These are phyloP conservation scores for Tetrahymena malaccensis DNA, from an alignment of 73 alveolate species.

Conservation along the genomic window DNA sequence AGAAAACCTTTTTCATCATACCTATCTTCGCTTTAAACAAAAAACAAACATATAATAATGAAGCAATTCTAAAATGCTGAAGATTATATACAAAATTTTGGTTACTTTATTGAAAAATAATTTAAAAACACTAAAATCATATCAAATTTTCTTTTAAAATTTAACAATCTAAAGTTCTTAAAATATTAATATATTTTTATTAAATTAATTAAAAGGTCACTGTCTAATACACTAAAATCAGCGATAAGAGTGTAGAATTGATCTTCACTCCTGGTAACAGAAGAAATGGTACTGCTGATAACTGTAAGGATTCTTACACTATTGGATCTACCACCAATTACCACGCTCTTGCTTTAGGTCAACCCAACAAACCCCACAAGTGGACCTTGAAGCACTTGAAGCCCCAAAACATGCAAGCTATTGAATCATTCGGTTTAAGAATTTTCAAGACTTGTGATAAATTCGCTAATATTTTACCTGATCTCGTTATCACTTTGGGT, in stretches of 20 bases:
- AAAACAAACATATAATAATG: too few relatives aligned
- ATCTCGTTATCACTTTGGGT: slow-evolving; percentile 53
- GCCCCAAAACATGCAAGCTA: not conserved
- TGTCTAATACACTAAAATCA: not conserved
- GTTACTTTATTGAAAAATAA: too few relatives aligned
- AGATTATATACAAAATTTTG: too few relatives aligned
- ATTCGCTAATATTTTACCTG: slow-evolving; percentile 34
- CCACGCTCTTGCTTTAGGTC: not conserved
- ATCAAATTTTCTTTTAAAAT: too few relatives aligned
- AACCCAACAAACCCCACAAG: not conserved
- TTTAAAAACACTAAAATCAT: too few relatives aligned
- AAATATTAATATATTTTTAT: not conserved
- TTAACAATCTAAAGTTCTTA: not conserved
- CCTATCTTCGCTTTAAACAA: too few relatives aligned
- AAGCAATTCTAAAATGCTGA: too few relatives aligned
- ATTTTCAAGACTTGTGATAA: slow-evolving; percentile 32
- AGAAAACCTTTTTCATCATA: too few relatives aligned
- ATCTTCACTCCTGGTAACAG: not conserved
- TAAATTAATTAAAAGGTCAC: not conserved
- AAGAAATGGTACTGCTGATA: not conserved
- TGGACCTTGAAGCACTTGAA: not conserved
- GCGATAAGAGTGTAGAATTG: not conserved
- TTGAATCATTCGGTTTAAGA: slow-evolving; percentile 10
- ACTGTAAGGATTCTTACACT: not conserved
- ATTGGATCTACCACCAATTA: not conserved